Evolutionary conservation across 2,329 filamentous ascomycete species (phyloP).

Genomic region (Cladophialophora carrionii): DNA sequence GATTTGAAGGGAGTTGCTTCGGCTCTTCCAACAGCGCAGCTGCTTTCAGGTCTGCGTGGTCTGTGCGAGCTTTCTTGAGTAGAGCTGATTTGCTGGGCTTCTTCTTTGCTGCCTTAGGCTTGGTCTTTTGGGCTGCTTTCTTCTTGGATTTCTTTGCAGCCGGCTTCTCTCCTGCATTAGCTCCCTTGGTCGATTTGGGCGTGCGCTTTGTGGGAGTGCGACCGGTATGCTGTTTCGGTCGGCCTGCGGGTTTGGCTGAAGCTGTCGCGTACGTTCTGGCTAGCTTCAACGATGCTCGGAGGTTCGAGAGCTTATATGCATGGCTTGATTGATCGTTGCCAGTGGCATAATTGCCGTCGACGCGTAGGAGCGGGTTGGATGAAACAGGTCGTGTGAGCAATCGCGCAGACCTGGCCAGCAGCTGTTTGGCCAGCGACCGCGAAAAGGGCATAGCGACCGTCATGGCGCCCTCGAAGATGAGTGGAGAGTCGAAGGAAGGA

Average conservation of each 20-base stretch:
- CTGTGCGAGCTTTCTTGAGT: constrained; percentile 38
- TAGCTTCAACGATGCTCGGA: constrained; percentile 35
- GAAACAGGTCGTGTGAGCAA: constrained; percentile 37
- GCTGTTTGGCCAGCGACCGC: constrained; percentile 32
- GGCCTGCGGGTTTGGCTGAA: constrained; percentile 37
- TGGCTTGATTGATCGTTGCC: constrained; percentile 30
- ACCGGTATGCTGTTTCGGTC: constrained; percentile 42
- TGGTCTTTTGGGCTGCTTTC: constrained; percentile 38
- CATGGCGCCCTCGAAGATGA: constrained; percentile 27
- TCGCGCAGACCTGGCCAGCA: constrained; percentile 29
- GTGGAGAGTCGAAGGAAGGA: constrained; percentile 9
- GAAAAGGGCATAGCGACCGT: constrained; percentile 30
- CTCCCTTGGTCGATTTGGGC: constrained; percentile 30
- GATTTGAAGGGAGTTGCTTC: constrained; percentile 41
- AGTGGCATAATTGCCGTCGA: constrained; percentile 29
- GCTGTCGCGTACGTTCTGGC: constrained; percentile 42
- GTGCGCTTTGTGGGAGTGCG: constrained; percentile 39
- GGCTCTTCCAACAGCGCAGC: constrained; percentile 39
- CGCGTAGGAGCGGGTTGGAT: constrained; percentile 34
- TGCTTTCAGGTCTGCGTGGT: constrained; percentile 18
- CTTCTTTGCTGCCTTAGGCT: constrained; percentile 39
- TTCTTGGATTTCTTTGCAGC: constrained; percentile 36
- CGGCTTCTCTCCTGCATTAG: constrained; percentile 24
- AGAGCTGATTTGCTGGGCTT: constrained; percentile 37
- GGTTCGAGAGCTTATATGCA: constrained; percentile 15